phyloP scores from a whole-genome alignment of 306 rosid species.

The Quercus glauca region DNA sequence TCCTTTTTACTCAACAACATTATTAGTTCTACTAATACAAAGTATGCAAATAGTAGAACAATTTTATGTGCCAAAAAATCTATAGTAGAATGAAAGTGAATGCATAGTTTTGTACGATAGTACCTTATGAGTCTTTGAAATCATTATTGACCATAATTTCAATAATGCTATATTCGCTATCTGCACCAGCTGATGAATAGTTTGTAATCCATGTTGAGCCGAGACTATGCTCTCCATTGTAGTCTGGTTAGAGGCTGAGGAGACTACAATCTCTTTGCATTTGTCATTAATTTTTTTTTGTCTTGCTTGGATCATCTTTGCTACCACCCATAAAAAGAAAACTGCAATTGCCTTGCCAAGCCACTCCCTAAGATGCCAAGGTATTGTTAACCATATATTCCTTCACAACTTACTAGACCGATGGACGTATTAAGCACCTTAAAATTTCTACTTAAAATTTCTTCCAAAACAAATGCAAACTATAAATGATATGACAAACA shows the following conservation, averaged over 20 bases:
- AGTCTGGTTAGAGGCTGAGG: conserved; percentile 48
- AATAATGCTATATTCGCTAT: conserved; percentile 61
- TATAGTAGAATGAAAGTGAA: neutral
- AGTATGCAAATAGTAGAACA: too few species aligned
- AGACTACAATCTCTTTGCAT: conserved; percentile 66
- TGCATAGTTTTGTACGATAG: neutral
- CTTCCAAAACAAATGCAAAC: neutral
- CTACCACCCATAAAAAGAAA: conserved; percentile 57
- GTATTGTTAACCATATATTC: conserved; percentile 2
- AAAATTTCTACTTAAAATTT: conserved; percentile 12
- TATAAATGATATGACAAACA: neutral
- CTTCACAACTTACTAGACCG: neutral
- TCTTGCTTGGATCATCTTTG: conserved; percentile 62
- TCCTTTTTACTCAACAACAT: too few species aligned
- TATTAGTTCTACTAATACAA: too few species aligned
- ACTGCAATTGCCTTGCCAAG: conserved; percentile 70
- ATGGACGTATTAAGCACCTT: neutral
- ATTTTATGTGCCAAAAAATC: neutral
- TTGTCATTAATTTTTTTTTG: conserved; percentile 27
- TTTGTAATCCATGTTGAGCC: conserved; percentile 74
- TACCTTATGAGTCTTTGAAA: conserved; percentile 86
- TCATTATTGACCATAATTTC: conserved; percentile 71
- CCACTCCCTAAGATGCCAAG: conserved; percentile 71
- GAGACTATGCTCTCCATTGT: conserved; percentile 78
- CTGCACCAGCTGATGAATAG: conserved; percentile 58